Evolutionary conservation across 345 rosid species (phyloP).

Genomic region (Pelargonium nanum): DNA sequence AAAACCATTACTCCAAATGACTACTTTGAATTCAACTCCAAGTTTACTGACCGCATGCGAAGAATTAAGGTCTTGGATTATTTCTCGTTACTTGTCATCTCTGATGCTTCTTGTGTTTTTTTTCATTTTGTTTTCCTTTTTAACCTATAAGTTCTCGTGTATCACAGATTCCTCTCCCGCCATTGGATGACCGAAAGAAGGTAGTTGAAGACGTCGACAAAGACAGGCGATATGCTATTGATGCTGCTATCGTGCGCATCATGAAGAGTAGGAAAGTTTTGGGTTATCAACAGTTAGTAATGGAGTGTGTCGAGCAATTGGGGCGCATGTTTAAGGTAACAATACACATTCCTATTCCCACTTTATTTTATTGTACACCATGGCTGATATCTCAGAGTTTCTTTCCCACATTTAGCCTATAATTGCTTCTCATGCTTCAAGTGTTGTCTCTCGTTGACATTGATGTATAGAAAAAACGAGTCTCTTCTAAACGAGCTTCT

Average conservation of each 20-base stretch:
- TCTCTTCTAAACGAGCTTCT: too few relatives aligned
- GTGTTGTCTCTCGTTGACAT: too few relatives aligned
- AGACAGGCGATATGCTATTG: slow-evolving; percentile 61
- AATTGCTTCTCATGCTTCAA: too few relatives aligned
- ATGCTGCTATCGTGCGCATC: slow-evolving; percentile 65
- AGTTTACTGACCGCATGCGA: slow-evolving; percentile 64
- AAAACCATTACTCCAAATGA: slow-evolving; percentile 28
- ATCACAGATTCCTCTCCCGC: slow-evolving; percentile 56
- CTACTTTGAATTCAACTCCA: slow-evolving; percentile 38
- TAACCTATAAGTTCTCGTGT: not conserved
- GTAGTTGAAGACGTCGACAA: slow-evolving; percentile 66
- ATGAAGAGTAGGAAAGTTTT: slow-evolving; percentile 64
- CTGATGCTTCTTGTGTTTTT: not conserved
- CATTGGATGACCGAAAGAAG: slow-evolving; percentile 56
- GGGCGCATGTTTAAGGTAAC: slow-evolving; percentile 61
- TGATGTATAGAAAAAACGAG: too few relatives aligned
- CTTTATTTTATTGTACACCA: too few relatives aligned
- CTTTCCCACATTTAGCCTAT: too few relatives aligned
- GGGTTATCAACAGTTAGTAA: slow-evolving; percentile 46
- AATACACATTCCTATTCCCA: not conserved
- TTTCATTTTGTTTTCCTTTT: not conserved
- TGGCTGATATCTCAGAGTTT: too few relatives aligned
- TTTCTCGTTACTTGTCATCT: not conserved
- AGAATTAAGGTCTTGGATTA: slow-evolving; percentile 44
- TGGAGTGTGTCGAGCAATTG: slow-evolving; percentile 58